Evolutionary conservation across 2,329 filamentous ascomycete genomes (phyloP).

Genomic region (Hypomyces rosellus): DNA sequence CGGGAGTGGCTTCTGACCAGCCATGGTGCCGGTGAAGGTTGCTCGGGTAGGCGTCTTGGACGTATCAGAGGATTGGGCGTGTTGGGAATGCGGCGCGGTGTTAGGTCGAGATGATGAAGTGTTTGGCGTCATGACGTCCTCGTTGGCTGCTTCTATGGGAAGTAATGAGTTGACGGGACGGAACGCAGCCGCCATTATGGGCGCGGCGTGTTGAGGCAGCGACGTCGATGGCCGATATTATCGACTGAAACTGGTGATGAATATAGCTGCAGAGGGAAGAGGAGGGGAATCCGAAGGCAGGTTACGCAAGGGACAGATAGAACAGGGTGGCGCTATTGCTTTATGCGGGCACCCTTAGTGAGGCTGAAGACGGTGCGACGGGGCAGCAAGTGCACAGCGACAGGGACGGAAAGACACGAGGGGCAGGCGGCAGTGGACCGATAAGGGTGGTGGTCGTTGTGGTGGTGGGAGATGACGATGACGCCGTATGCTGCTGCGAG

Average conservation of each 20-base stretch:
- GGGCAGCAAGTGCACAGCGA: conserved; percentile 11
- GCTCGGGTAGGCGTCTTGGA: conserved; percentile 57
- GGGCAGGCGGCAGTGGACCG: neutral
- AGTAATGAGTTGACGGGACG: conserved; percentile 42
- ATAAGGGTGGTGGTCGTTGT: neutral
- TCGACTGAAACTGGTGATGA: conserved; percentile 5
- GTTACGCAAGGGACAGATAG: conserved; percentile 11
- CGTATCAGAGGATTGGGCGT: conserved; percentile 34
- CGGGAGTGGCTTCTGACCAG: conserved; percentile 49
- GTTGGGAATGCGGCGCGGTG: conserved; percentile 27
- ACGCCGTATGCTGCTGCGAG: neutral
- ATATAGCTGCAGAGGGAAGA: conserved; percentile 10
- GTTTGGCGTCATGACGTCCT: conserved; percentile 33
- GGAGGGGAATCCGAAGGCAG: conserved; percentile 14
- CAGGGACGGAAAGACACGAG: conserved; percentile 2
- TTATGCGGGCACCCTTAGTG: conserved; percentile 17
- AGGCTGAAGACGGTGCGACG: conserved; percentile 22
- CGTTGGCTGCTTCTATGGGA: conserved; percentile 24
- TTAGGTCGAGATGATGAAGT: conserved; percentile 29
- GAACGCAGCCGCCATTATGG: conserved; percentile 42
- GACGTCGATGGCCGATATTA: conserved; percentile 16
- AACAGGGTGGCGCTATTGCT: conserved; percentile 9
- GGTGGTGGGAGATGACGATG: no score
- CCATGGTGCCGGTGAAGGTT: conserved; percentile 38
- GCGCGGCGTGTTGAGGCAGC: conserved; percentile 9